These are phyloP conservation scores for Acrocalymma vagum DNA, from an alignment of 2,329 filamentous ascomycete species.

Conservation along the genomic window DNA sequence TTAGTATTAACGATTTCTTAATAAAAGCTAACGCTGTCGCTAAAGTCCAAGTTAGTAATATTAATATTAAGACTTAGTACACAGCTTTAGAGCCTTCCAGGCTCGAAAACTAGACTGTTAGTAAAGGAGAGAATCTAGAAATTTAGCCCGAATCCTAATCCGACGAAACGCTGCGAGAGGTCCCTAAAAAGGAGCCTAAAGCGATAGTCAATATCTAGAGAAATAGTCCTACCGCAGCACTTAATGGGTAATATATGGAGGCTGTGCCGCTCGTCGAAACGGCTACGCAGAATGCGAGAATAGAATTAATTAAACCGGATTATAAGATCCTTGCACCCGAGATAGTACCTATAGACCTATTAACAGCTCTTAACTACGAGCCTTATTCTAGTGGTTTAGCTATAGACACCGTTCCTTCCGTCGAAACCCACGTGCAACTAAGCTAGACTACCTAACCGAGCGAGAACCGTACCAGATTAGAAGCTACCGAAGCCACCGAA, in stretches of 20 bases:
- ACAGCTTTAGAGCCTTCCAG: conserved; percentile 2
- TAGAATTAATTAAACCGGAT: conserved; percentile 1
- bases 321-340: background rate
- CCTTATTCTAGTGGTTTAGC: conserved; percentile 1
- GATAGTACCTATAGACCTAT: background rate
- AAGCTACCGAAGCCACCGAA: background rate
- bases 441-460: conserved; percentile 1
- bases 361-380: background rate
- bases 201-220: background rate
- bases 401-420: background rate
- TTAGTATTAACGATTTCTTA: too few relatives aligned
- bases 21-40: background rate
- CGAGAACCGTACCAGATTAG: background rate
- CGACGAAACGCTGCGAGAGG: background rate
- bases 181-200: conserved; percentile 1
- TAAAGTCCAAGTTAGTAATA: background rate
- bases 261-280: background rate
- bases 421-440: background rate
- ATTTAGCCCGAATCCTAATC: conserved; percentile 1
- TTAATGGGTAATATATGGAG: conserved; percentile 1
- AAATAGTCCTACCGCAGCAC: background rate
- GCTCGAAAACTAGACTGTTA: conserved; percentile 1
- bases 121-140: conserved; percentile 1
- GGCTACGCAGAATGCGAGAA: background rate
- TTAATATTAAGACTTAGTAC: background rate